phyloP scores from a whole-genome alignment of 2,329 filamentous ascomycete genomes.

The Seiridium unicorne region DNA sequence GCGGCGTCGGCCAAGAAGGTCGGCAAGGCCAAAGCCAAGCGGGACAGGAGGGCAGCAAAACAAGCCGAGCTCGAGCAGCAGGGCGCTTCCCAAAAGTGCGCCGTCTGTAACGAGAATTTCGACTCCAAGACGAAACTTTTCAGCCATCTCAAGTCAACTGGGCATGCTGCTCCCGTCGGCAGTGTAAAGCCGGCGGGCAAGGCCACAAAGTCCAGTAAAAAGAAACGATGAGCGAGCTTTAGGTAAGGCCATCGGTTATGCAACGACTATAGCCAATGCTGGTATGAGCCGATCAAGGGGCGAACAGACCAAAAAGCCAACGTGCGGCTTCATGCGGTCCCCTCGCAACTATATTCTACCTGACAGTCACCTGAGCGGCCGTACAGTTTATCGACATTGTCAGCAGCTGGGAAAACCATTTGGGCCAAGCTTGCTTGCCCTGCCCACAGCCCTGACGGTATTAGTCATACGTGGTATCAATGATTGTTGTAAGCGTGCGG shows the following conservation, averaged over 20 bases:
- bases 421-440: too few species aligned
- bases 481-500: conserved; percentile 7
- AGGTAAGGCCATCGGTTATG: too few species aligned
- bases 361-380: not conserved
- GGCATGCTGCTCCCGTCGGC: conserved; percentile 57
- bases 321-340: not conserved
- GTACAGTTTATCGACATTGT: too few species aligned
- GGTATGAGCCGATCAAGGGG: not conserved
- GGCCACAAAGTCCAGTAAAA: conserved; percentile 30
- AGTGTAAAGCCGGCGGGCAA: conserved; percentile 14
- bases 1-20: conserved; percentile 34
- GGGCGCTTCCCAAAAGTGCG: conserved; percentile 16
- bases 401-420: too few species aligned
- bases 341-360: not conserved
- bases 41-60: conserved; percentile 46
- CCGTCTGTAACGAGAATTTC: conserved; percentile 41
- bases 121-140: conserved; percentile 71
- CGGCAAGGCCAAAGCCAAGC: conserved; percentile 51
- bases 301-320: not conserved
- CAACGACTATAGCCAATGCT: too few species aligned
- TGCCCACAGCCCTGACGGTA: too few species aligned
- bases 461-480: not conserved
- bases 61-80: conserved; percentile 32
- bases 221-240: conserved; percentile 27
- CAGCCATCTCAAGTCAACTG: conserved; percentile 64